Evolutionary conservation across 2,329 filamentous ascomycete genomes (phyloP).

Genomic region (Fusarium domesticum): DNA sequence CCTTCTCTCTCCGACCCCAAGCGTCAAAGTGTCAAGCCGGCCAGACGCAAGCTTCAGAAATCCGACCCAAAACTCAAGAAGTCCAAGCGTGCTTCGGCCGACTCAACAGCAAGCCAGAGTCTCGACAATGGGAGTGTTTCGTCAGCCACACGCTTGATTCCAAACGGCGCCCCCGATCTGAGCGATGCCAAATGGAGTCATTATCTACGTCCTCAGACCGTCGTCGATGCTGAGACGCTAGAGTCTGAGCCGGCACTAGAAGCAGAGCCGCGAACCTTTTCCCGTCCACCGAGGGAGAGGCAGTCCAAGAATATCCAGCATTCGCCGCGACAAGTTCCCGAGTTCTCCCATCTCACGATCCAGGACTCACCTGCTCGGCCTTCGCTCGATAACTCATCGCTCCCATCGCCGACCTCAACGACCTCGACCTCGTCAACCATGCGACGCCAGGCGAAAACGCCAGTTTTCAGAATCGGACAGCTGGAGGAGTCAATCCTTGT

Average conservation of each 20-base stretch:
- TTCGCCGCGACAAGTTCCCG: slow-evolving; percentile 23
- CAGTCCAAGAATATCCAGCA: slow-evolving; percentile 3
- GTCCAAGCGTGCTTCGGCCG: slow-evolving; percentile 27
- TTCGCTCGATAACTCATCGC: slow-evolving; percentile 26
- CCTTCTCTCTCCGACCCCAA: slow-evolving; percentile 6
- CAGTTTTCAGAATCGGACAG: slow-evolving; percentile 49
- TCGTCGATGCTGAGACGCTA: background rate
- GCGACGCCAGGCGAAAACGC: slow-evolving; percentile 51
- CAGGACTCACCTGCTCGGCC: slow-evolving; percentile 19
- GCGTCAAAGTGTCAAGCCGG: slow-evolving; percentile 25
- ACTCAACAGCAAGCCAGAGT: slow-evolving; percentile 25
- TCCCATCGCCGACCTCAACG: slow-evolving; percentile 36
- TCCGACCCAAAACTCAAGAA: slow-evolving; percentile 30
- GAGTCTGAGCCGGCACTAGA: slow-evolving; percentile 13
- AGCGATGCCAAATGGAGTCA: slow-evolving; percentile 31
- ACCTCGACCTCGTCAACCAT: slow-evolving; percentile 32
- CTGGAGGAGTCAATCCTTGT: slow-evolving; percentile 37
- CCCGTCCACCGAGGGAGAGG: slow-evolving; percentile 10
- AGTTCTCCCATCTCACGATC: slow-evolving; percentile 26
- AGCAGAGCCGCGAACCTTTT: slow-evolving; percentile 16
- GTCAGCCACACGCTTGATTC: slow-evolving; percentile 19
- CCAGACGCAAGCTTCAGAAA: slow-evolving; percentile 32
- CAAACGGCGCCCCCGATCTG: slow-evolving; percentile 25
- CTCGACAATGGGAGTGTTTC: slow-evolving; percentile 13
- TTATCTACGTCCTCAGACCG: slow-evolving; percentile 22